Base-by-base conservation (phyloP, 768 basidiomycete species). In the Leccinum variicolor region DNA sequence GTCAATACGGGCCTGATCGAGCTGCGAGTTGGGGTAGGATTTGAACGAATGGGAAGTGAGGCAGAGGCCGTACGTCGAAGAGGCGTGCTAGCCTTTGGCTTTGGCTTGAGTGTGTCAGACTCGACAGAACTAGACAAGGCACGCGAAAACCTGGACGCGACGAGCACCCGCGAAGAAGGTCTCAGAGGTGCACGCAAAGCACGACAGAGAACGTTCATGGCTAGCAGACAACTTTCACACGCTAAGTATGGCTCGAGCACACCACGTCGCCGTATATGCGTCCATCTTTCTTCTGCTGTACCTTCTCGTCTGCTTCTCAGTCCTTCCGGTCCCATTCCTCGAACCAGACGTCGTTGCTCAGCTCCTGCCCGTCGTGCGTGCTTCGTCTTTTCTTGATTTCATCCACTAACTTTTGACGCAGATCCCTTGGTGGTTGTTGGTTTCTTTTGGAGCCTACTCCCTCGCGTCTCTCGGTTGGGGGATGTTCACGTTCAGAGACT, bases 361-460 rank as follows among this genome's bases (percentile, higher is more conserved):
- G 26, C 28, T 66, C 19, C 26, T 68, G 2, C 56, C 63, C n/a
- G 56, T 65, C 41, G 66, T 66, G 36, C 54, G 65, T 58, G 3
- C 25, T n/a, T 6, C 13, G 19, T 46, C 14, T 46, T 89, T 88
- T 67, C 86, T 87, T 41, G 87, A 91, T 62, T 36, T 17, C 7
- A 36, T 17, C 34, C 34, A 3, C 3, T 36, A 36, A 49, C 2
- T 28, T 45, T 45, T 15, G 43, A 45, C 43, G 3, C 55, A 91
- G 90, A 70, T 92, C 31, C 90, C 90, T 3, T 93, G 87, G 86
- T 92, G 89, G 89, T 66, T 90, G 9, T 80, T 92, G 13, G 86
- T 92, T 2, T 76, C 86, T 3, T 90, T 90, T 61, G 90, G 90
- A 11, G 84, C 90, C 1, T 92, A 89, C 68, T 86, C 87, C 14